phyloP scores from a whole-genome alignment of 2,329 filamentous ascomycete genomes.

The Paramyrothecium sp. region DNA sequence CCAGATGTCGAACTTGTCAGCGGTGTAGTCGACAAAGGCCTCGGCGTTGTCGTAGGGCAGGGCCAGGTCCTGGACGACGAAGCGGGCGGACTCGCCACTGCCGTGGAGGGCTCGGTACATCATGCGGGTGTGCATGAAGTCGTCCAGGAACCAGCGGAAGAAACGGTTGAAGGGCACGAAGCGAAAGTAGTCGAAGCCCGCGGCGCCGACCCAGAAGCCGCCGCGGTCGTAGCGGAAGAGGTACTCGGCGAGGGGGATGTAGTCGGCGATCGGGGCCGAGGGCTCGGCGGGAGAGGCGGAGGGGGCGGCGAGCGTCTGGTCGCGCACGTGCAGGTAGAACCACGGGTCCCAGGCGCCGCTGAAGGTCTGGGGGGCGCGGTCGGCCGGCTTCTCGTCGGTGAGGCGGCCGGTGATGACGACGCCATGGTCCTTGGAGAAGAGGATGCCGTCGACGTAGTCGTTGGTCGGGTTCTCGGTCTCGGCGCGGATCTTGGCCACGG shows the following conservation, averaged over 20 bases:
- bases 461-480: slow-evolving; percentile 42
- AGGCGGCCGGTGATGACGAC: slow-evolving; percentile 66
- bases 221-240: slow-evolving; percentile 76
- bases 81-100: slow-evolving; percentile 61
- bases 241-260: slow-evolving; percentile 69
- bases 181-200: slow-evolving; percentile 66
- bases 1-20: slow-evolving; percentile 52
- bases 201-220: slow-evolving; percentile 70
- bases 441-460: slow-evolving; percentile 74
- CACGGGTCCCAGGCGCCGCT: slow-evolving; percentile 65
- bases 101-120: slow-evolving; percentile 71
- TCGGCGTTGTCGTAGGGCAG: slow-evolving; percentile 52
- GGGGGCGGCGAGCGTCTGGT: slow-evolving; percentile 31
- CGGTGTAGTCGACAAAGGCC: slow-evolving; percentile 55
- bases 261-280: slow-evolving; percentile 39
- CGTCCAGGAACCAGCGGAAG: slow-evolving; percentile 68
- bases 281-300: slow-evolving; percentile 16
- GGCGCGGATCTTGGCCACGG: slow-evolving; percentile 46
- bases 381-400: slow-evolving; percentile 48
- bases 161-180: slow-evolving; percentile 63
- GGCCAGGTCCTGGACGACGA: slow-evolving; percentile 68
- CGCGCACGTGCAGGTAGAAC: slow-evolving; percentile 71
- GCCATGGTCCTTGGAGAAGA: slow-evolving; percentile 60
- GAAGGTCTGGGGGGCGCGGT: slow-evolving; percentile 49
- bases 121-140: slow-evolving; percentile 73